Evolutionary conservation across 352 stramenopile species (phyloP).

Genomic region (Phytophthora meadii): DNA sequence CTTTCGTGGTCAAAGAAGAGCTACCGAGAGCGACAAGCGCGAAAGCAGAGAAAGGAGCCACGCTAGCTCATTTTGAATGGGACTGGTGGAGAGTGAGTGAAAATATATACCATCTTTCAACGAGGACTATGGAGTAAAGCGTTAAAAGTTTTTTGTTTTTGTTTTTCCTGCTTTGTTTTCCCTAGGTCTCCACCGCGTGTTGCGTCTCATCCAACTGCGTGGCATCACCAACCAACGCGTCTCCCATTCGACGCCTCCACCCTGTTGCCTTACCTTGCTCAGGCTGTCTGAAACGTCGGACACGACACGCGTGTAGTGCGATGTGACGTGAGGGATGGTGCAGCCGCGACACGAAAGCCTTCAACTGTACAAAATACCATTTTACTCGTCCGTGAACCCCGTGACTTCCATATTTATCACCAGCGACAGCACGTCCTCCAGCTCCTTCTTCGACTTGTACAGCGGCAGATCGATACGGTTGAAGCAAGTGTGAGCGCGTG

Average conservation of each 20-base stretch:
- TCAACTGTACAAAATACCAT: slow-evolving; percentile 49
- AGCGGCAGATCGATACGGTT: slow-evolving; percentile 85
- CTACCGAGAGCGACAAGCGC: slow-evolving; percentile 7
- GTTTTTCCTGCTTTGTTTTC: slow-evolving; percentile 32
- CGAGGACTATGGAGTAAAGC: slow-evolving; percentile 19
- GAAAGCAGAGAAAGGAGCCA: slow-evolving; percentile 14
- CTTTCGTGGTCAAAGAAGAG: slow-evolving; percentile 14
- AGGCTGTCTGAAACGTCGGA: slow-evolving; percentile 20
- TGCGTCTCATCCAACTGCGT: slow-evolving; percentile 31
- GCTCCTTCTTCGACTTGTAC: slow-evolving; percentile 90
- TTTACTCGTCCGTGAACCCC: slow-evolving; percentile 91
- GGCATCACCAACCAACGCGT: slow-evolving; percentile 17
- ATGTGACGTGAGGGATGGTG: slow-evolving; percentile 31
- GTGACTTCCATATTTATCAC: slow-evolving; percentile 97
- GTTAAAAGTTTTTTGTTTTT: slow-evolving; percentile 33
- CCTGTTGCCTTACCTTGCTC: slow-evolving; percentile 29
- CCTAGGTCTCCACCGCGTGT: slow-evolving; percentile 20
- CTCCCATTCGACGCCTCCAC: slow-evolving; percentile 29
- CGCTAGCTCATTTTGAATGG: slow-evolving; percentile 35
- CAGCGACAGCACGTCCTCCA: slow-evolving; percentile 95
- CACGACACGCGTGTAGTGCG: slow-evolving; percentile 10
- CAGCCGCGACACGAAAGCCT: slow-evolving; percentile 31
- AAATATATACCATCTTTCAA: slow-evolving; percentile 25
- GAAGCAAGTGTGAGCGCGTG: slow-evolving; percentile 83
- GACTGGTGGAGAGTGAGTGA: slow-evolving; percentile 19